Evolutionary conservation across 208 protist genomes (phyloP), one percentile per base, ranked within the genome.

Genomic region (Naegleria lovaniensis): DNA sequence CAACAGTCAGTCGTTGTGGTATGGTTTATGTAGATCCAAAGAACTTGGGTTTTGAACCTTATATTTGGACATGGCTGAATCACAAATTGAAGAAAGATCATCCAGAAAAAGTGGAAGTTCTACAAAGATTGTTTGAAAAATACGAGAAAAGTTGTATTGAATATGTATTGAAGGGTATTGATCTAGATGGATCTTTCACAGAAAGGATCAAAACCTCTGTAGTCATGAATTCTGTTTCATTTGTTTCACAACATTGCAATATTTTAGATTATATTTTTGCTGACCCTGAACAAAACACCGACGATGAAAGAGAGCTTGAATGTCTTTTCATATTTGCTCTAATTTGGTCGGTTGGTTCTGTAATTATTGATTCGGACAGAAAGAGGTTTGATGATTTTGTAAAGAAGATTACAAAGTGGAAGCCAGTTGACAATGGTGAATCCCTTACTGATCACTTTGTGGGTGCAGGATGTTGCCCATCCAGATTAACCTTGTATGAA

Each of bases 11-110:
- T 83, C 97, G 98, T 51, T 99, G 99, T 79, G 98, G 98, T 93
- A 99, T 99, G 98, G 98, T 99, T 25, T 99, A 98, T 90, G 95
- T 99, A 40, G 98, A 99, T 92, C 98, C 98, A 3, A 95, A 99
- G 91, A 99, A 99, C 94, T 95, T 99, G 38, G 96, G 98, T 7
- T 99, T 94, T 96, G 92, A 96, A 94, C 97, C 97, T 25, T 99
- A 96, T 94, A 96, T 98, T 93, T 94, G 95, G 91, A 95, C 95
- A 39, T 99, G 97, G 97, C 95, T 97, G 91, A 79, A 95, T 84
- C 22, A 9, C n/a, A 95, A 91, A 16, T 93, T 95, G n/a, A 96
- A 96, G 1, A 93, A 93, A 43, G 95, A 97, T 51, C 96, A 98
- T 93, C 92, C 95, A 84, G 97, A 98, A 85, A 95, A 94, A n/a